A percentile compares a stretch with the other conserved stretches of the same genome.
phyloP scores from a whole-genome alignment of 345 rosid genomes.

The Salix suchowensis region DNA sequence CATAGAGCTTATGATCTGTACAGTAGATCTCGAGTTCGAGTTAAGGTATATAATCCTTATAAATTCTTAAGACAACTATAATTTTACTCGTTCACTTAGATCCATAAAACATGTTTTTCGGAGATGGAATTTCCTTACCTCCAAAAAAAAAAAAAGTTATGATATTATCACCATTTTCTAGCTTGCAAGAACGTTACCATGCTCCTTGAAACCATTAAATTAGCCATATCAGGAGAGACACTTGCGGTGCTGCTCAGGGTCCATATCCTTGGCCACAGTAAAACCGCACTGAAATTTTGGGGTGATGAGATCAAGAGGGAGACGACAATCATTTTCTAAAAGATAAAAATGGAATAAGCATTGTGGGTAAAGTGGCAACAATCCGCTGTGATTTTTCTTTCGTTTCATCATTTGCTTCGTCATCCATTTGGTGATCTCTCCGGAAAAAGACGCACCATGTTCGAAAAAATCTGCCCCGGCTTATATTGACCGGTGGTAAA shows the following conservation, averaged over 20 bases:
- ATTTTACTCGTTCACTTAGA: no score
- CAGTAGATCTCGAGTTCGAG: rapidly evolving
- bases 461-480: neutral
- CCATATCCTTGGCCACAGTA: neutral
- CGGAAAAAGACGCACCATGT: neutral
- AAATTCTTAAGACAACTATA: rapidly evolving
- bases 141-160: no score
- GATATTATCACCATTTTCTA: no score
- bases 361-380: slow-evolving; percentile 18
- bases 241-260: neutral
- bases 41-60: rapidly evolving
- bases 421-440: neutral
- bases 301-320: slow-evolving; percentile 6
- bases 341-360: slow-evolving; percentile 14
- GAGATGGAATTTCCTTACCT: no score
- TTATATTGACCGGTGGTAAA: no score
- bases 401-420: slow-evolving; percentile 1
- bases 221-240: neutral
- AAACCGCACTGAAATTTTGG: neutral
- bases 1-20: rapidly evolving
- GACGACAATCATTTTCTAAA: slow-evolving; percentile 2
- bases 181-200: no score
- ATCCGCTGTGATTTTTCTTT: slow-evolving; percentile 4
- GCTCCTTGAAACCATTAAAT: neutral
- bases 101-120: no score